A percentile compares a stretch with the other conserved stretches of the same genome.
Conservation (phyloP, 805 yeast genomes). For the Yarrowia divulgata region DNA sequence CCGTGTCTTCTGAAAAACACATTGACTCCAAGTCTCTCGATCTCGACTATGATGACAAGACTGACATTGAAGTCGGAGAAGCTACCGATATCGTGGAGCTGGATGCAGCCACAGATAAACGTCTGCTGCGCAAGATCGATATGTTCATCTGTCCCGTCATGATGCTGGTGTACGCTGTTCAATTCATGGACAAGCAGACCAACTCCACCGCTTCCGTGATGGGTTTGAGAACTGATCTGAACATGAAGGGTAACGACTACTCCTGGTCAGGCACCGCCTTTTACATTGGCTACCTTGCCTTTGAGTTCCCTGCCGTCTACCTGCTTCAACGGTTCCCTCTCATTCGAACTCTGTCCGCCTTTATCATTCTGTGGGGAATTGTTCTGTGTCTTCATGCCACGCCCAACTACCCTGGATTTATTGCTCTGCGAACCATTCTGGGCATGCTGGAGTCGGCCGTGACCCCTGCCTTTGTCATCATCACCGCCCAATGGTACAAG, state of each 20-base stretch:
- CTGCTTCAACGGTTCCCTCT: neutral
- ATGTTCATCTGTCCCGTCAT: conserved; percentile 13
- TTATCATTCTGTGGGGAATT: conserved; percentile 17
- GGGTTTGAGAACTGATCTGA: conserved; percentile 1
- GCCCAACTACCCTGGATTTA: conserved; percentile 16
- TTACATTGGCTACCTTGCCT: conserved; percentile 6
- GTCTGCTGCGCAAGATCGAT: conserved; percentile 15
- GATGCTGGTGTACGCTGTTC: conserved; percentile 20
- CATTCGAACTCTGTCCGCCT: conserved; percentile 2
- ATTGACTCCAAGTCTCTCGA: neutral
- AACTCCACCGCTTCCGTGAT: conserved; percentile 10
- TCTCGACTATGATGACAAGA: neutral
- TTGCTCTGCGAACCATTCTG: conserved; percentile 12
- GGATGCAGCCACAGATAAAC: neutral
- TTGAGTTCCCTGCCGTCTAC: conserved; percentile 19
- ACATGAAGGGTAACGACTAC: conserved; percentile 19
- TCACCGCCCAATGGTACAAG: conserved; percentile 26
- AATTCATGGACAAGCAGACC: conserved; percentile 29
- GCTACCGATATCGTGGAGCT: neutral
- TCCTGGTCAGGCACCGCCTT: conserved; percentile 11
- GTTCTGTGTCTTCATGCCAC: conserved; percentile 25
- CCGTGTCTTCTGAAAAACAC: neutral
- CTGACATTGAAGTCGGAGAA: conserved; percentile 10
- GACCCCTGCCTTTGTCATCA: conserved; percentile 13
- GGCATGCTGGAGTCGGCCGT: conserved; percentile 21